Base-by-base conservation (phyloP, 2,329 filamentous ascomycete genomes). In the Cladorrhinum sp. region DNA sequence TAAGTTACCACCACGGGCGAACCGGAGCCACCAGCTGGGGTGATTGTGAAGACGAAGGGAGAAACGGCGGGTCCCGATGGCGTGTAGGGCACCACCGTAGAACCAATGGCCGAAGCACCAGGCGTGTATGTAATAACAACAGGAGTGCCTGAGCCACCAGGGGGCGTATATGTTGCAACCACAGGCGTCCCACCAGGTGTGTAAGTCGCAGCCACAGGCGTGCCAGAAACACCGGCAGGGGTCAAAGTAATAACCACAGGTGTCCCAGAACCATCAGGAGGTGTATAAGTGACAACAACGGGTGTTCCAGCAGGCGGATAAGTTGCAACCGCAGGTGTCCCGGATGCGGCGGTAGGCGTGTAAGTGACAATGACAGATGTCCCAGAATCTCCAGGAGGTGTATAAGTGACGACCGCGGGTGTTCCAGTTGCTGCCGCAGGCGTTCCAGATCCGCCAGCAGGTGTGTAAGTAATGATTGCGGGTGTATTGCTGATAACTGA, bases 261-360 rank as follows among this genome's bases (percentile, higher is more conserved):
- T 20, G 51, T n/a, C 23, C n/a, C n/a, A n/a, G n/a, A n/a, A n/a
- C 51, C 28, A 33, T 5, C 26, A 30, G 8, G 14, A 36, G 61
- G 63, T 14, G 63, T 63, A 18, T 59, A 60, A 9, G 64, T 66
- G 62, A 64, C 36, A 6, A 59, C 52, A 20, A 60, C 18, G 2
- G 63, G 63, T 3, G 56, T 56, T 9, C 49, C 54, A n/a, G 3
- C 42, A 46, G 42, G 3, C 3, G 42, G 42, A 3, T 14, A 42
- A 42, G 36, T n/a, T 3, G 12, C 36, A 20, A 16, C n/a, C 42
- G 8, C 18, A 46, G 42, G 16, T 46, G 42, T 18, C 9, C 26
- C 26, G 26, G 26, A 9, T 28, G 8, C 42, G 4, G n/a, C n/a
- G n/a, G n/a, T n/a, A n/a, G n/a, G n/a, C n/a, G n/a, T n/a, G 26